phyloP scores from a whole-genome alignment of 2,329 filamentous ascomycete species.

The Penicillium sp. region DNA sequence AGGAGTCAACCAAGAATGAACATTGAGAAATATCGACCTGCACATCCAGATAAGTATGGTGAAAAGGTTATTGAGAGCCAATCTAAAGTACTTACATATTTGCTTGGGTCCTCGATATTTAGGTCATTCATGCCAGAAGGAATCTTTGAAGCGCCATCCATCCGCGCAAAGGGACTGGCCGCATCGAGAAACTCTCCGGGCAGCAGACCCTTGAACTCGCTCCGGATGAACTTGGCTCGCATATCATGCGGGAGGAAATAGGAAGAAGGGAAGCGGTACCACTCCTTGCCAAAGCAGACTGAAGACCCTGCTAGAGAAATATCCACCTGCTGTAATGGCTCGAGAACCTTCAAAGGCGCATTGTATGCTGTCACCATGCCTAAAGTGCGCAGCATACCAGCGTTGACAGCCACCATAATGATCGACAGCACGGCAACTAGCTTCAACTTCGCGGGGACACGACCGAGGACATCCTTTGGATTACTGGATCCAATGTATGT shows the following conservation, averaged over 20 bases:
- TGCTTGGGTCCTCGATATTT: slow-evolving; percentile 82
- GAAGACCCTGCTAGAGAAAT: slow-evolving; percentile 65
- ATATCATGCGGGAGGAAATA: slow-evolving; percentile 86
- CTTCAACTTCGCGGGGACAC: slow-evolving; percentile 76
- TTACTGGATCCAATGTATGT: slow-evolving; percentile 72
- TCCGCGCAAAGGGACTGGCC: slow-evolving; percentile 68
- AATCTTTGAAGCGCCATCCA: slow-evolving; percentile 80
- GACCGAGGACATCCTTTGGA: slow-evolving; percentile 67
- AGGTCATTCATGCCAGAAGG: slow-evolving; percentile 88
- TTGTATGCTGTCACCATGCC: slow-evolving; percentile 81
- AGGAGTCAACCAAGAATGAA: slow-evolving; percentile 84
- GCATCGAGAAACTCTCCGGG: slow-evolving; percentile 88
- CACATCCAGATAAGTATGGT: slow-evolving; percentile 20
- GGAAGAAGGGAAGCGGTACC: slow-evolving; percentile 95
- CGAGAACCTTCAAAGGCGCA: slow-evolving; percentile 71
- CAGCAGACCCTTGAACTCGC: slow-evolving; percentile 84
- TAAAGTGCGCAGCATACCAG: slow-evolving; percentile 72
- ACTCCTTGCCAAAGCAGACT: slow-evolving; percentile 93
- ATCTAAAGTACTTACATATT: slow-evolving; percentile 66
- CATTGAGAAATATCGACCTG: slow-evolving; percentile 72
- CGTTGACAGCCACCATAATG: slow-evolving; percentile 65
- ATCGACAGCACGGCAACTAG: slow-evolving; percentile 63
- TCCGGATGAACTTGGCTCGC: slow-evolving; percentile 85
- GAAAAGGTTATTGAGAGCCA: not conserved
- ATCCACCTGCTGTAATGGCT: slow-evolving; percentile 51